These are phyloP conservation scores for Kitagawia praeruptora DNA, from an alignment of 129 eudicot species.

Conservation along the genomic window DNA sequence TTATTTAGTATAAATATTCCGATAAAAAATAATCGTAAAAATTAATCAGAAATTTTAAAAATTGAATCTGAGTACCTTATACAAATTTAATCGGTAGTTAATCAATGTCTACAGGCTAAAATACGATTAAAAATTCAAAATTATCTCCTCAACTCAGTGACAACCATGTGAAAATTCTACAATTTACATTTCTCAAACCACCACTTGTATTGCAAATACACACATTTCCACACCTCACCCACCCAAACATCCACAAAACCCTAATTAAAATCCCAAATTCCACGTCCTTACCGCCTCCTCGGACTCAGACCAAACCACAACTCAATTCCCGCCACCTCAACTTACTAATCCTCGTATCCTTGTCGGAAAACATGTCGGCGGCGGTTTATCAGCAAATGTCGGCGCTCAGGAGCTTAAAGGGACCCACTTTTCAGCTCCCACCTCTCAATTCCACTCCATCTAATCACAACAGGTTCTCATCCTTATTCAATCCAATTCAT, in stretches of 20 bases:
- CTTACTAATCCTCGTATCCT: neutral
- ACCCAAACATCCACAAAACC: neutral
- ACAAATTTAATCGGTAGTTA: too few species aligned
- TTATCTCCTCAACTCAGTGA: too few species aligned
- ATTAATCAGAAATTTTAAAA: too few species aligned
- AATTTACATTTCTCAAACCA: too few species aligned
- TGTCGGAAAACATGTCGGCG: conserved; percentile 2
- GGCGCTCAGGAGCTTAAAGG: neutral
- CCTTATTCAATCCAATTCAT: neutral
- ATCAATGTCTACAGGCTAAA: too few species aligned
- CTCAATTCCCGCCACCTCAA: neutral
- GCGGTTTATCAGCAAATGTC: conserved; percentile 2
- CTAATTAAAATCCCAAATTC: neutral
- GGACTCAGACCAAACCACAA: neutral
- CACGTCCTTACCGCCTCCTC: neutral
- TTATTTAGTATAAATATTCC: too few species aligned
- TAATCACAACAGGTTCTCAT: conserved; percentile 1
- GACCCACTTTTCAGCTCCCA: neutral
- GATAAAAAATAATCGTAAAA: too few species aligned
- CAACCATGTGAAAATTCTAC: too few species aligned
- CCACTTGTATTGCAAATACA: too few species aligned
- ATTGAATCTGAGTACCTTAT: too few species aligned
- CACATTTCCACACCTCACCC: neutral
- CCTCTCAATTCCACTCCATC: neutral
- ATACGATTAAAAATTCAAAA: too few species aligned